Base-by-base conservation (phyloP, 257 asterid species). In the Solanum sitiens region DNA sequence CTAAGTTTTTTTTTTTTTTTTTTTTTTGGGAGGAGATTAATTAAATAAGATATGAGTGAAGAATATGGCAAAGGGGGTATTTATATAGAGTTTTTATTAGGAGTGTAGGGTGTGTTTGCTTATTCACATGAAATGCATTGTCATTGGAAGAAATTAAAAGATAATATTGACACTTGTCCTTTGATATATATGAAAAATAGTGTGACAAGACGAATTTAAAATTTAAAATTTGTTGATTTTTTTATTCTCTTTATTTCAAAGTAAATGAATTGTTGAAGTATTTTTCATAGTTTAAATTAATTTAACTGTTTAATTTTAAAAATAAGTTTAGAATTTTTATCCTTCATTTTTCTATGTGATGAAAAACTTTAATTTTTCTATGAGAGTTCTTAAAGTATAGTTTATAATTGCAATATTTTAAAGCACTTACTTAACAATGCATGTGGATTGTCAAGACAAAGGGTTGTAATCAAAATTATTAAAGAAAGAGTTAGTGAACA, bases 121-220 rank as follows among this genome's bases (percentile, higher is more conserved):
- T 79, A 63, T 79, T 79, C 4, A 37, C n/a, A 45, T 5, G 27
- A 79, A 79, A 53, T 83, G 73, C 50, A 9, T 75, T 85, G 86
- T 39, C 37, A 72, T 53, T 53, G 10, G 21, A 30, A 14, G 40
- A 30, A 87, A 27, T 27, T 27, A 27, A 27, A 13, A 87, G 91
- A 90, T 89, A 33, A 18, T 50, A 83, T 83, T 90, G 85, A 89
- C 92, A 89, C 76, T 14, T 6, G 40, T 32, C 63, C 63, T 53
- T 53, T 32, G 85, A 82, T 80, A 15, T n/a, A 42, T 15, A 76
- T 33, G 90, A 90, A 87, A 89, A 85, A 86, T 86, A 86, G 88
- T 42, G 3, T 9, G 1, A 2, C 9, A 3, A n/a, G 8, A 2
- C 8, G 18, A 7, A 12, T 25, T 5, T 14, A 11, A 1, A 20